Evolutionary conservation across 345 rosid species (phyloP).

Genomic region (Anastatica hierochuntica): DNA sequence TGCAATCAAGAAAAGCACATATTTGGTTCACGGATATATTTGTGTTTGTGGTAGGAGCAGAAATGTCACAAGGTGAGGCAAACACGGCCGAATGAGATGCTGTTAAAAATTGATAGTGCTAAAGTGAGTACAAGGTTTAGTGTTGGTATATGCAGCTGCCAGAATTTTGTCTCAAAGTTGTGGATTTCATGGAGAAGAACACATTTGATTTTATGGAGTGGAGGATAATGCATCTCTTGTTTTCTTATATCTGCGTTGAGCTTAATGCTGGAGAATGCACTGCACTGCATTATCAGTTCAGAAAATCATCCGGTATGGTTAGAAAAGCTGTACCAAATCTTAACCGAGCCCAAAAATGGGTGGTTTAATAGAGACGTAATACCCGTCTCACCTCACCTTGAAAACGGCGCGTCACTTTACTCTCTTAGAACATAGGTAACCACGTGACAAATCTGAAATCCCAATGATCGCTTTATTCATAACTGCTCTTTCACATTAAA

Average conservation of each 20-base stretch:
- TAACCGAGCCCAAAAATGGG: too few species aligned
- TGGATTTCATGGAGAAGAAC: not conserved
- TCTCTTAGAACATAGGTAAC: too few species aligned
- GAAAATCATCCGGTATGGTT: too few species aligned
- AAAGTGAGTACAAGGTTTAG: not conserved
- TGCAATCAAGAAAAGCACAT: conserved; percentile 6
- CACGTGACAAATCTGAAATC: too few species aligned
- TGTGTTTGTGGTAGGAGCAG: not conserved
- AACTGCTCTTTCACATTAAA: too few species aligned
- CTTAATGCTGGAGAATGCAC: too few species aligned
- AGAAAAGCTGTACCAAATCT: too few species aligned
- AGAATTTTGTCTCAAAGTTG: conserved; percentile 18
- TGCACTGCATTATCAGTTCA: too few species aligned
- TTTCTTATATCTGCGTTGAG: conserved; percentile 5
- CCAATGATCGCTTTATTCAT: too few species aligned
- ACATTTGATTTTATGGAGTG: conserved; percentile 1
- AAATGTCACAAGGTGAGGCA: conserved; percentile 9
- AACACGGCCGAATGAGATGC: not conserved
- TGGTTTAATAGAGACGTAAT: too few species aligned
- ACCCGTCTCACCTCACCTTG: too few species aligned
- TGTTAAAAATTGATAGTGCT: not conserved
- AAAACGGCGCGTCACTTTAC: too few species aligned
- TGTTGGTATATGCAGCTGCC: conserved; percentile 12
- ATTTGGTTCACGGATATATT: conserved; percentile 9
- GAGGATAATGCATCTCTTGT: not conserved